Evolutionary conservation across 2,329 filamentous ascomycete genomes (phyloP).

Genomic region (Zymoseptoria passerinii): DNA sequence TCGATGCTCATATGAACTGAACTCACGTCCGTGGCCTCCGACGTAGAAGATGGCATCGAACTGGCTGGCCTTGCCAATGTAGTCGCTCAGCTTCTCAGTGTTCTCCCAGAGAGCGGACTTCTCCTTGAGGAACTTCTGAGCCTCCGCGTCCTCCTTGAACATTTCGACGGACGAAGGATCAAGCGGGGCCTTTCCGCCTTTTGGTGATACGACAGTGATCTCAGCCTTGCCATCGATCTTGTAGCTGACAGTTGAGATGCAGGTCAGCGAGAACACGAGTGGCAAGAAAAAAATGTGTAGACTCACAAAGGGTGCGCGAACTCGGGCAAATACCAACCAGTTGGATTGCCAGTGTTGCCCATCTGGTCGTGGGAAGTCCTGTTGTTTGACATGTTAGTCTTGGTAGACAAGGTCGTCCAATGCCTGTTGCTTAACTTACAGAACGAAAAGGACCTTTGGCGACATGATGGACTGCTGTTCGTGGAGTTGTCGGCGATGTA

Average conservation of each 20-base stretch:
- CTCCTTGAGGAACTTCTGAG: conserved; percentile 38
- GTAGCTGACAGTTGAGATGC: conserved; percentile 13
- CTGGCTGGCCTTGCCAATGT: conserved; percentile 49
- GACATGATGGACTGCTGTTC: background rate
- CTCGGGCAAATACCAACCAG: conserved; percentile 59
- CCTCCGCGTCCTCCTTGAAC: conserved; percentile 25
- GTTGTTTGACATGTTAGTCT: background rate
- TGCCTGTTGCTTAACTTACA: background rate
- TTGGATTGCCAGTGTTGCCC: conserved; percentile 41
- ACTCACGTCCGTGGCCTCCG: conserved; percentile 50
- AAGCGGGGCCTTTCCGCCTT: conserved; percentile 32
- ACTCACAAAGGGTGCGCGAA: conserved; percentile 29
- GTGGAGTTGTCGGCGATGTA: background rate
- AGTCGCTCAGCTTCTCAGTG: conserved; percentile 50
- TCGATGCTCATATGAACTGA: background rate
- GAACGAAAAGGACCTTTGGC: conserved; percentile 1
- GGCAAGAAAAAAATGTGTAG: too few species aligned
- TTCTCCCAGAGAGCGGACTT: conserved; percentile 55
- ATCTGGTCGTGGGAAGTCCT: conserved; percentile 46
- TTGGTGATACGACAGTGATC: conserved; percentile 34
- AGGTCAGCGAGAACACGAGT: too few species aligned
- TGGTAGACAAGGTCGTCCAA: background rate
- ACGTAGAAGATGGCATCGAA: conserved; percentile 58
- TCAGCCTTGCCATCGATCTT: conserved; percentile 31
- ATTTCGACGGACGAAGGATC: conserved; percentile 28